phyloP scores from a whole-genome alignment of 352 stramenopile species.

The Globisporangium carolinianum region DNA sequence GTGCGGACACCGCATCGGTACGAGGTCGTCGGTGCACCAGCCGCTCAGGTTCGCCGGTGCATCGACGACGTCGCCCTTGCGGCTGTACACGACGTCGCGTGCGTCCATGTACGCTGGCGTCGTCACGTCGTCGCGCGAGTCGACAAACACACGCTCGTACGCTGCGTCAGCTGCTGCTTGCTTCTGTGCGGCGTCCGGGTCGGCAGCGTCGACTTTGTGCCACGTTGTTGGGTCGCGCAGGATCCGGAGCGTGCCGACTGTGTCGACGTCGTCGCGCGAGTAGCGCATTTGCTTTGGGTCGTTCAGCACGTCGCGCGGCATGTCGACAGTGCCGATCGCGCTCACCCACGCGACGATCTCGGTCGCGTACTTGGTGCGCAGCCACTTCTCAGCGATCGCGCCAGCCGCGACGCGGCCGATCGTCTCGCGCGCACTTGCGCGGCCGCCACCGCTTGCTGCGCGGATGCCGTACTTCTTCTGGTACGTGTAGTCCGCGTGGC shows the following conservation, averaged over 20 bases:
- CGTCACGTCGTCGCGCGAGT: constrained; percentile 37
- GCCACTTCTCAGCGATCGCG: constrained; percentile 95
- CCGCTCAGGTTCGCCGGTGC: constrained; percentile 43
- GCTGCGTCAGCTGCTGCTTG: constrained; percentile 54
- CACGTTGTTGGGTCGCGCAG: constrained; percentile 65
- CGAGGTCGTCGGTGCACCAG: constrained; percentile 80
- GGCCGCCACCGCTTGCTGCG: constrained; percentile 94
- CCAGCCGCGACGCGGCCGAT: constrained; percentile 97
- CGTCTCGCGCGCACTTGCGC: constrained; percentile 95
- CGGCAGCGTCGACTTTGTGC: constrained; percentile 30
- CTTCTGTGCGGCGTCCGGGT: constrained; percentile 27
- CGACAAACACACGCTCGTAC: constrained; percentile 75
- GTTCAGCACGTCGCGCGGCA: constrained; percentile 69
- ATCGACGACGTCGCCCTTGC: constrained; percentile 54
- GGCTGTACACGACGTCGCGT: constrained; percentile 89
- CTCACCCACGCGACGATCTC: constrained; percentile 87
- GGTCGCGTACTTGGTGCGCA: constrained; percentile 89
- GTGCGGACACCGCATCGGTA: constrained; percentile 94
- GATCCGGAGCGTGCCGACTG: constrained; percentile 74
- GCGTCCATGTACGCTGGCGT: constrained; percentile 90
- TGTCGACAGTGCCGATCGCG: constrained; percentile 77
- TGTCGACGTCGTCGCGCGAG: constrained; percentile 82
- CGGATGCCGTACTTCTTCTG: constrained; percentile 99
- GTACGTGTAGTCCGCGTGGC: constrained; percentile 98
- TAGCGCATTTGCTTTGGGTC: constrained; percentile 58